A percentile compares a stretch with the other conserved stretches of the same genome.
phyloP scores from a whole-genome alignment of 805 yeast species.

The Wickerhamomyces hampshirensis region DNA sequence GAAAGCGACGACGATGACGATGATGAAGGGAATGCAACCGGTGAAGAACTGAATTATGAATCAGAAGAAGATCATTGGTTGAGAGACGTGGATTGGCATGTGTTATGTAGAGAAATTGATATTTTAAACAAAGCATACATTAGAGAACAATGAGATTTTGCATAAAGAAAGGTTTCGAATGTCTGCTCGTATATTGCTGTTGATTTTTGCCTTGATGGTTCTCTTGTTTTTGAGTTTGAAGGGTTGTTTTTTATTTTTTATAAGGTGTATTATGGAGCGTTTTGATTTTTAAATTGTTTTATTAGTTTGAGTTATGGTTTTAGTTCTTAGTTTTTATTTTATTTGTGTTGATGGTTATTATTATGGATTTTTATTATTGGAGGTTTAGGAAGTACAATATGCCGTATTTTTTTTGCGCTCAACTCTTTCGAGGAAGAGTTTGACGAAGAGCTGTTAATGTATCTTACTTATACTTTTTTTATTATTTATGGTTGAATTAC shows the following conservation, averaged over 20 bases:
- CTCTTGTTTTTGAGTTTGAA: neutral
- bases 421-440: too few relatives aligned
- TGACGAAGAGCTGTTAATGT: too few relatives aligned
- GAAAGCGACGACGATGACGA: conserved; percentile 8
- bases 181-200: neutral
- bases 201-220: neutral
- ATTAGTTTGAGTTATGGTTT: too few relatives aligned
- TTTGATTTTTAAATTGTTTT: too few relatives aligned
- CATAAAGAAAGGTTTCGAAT: neutral
- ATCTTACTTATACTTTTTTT: too few relatives aligned
- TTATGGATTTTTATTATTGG: too few relatives aligned
- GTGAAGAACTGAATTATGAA: conserved; percentile 16
- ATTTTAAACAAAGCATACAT: conserved; percentile 52
- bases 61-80: conserved; percentile 24
- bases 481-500: too few relatives aligned
- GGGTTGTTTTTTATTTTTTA: neutral
- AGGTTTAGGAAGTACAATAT: too few relatives aligned
- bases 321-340: too few relatives aligned
- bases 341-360: too few relatives aligned
- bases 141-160: conserved; percentile 4
- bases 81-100: conserved; percentile 84
- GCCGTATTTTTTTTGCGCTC: too few relatives aligned
- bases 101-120: conserved; percentile 78
- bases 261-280: too few relatives aligned
- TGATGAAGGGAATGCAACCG: conserved; percentile 11